A percentile compares a stretch with the other conserved stretches of the same genome.
These are phyloP conservation scores for Leccinum uliginosum DNA, from an alignment of 768 basidiomycete species.

Conservation along the genomic window DNA sequence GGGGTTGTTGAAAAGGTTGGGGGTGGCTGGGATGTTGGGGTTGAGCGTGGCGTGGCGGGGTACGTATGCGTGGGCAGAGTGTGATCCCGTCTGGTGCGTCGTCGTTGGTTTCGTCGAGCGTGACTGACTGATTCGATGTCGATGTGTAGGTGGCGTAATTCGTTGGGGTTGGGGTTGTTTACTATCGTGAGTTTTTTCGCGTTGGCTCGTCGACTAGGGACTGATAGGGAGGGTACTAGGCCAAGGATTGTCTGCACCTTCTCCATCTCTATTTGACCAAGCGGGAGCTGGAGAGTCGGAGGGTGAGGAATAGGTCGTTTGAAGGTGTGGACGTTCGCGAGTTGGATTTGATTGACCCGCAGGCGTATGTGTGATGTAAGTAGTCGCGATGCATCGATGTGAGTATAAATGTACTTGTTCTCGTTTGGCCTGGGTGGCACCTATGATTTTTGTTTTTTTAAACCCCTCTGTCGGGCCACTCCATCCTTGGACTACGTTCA, in stretches of 20 bases:
- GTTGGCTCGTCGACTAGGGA: background rate
- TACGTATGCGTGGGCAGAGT: conserved; percentile 57
- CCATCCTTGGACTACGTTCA: too few relatives aligned
- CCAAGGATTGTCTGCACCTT: conserved; percentile 63
- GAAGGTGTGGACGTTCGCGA: conserved; percentile 63
- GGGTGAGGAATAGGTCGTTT: conserved; percentile 67
- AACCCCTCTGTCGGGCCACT: too few relatives aligned
- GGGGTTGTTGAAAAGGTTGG: conserved; percentile 22
- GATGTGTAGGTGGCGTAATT: conserved; percentile 56
- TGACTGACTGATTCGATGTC: background rate
- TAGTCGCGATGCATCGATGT: too few relatives aligned
- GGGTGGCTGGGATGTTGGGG: conserved; percentile 32
- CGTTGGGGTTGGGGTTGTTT: conserved; percentile 64
- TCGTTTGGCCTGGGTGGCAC: background rate
- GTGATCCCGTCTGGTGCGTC: conserved; percentile 68
- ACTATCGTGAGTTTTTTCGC: conserved; percentile 45
- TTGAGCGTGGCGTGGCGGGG: conserved; percentile 51
- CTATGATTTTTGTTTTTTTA: background rate
- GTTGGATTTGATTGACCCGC: conserved; percentile 56
- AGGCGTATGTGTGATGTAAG: conserved; percentile 10
- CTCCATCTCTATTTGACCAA: conserved; percentile 67
- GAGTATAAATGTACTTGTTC: background rate
- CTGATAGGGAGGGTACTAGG: conserved; percentile 32
- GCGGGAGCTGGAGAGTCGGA: conserved; percentile 64
- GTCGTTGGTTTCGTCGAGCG: background rate